A percentile compares a stretch with the other conserved stretches of the same genome.
Evolutionary conservation across 169 alveolate species (phyloP).

Genomic region (Cryptosporidium viatorum): DNA sequence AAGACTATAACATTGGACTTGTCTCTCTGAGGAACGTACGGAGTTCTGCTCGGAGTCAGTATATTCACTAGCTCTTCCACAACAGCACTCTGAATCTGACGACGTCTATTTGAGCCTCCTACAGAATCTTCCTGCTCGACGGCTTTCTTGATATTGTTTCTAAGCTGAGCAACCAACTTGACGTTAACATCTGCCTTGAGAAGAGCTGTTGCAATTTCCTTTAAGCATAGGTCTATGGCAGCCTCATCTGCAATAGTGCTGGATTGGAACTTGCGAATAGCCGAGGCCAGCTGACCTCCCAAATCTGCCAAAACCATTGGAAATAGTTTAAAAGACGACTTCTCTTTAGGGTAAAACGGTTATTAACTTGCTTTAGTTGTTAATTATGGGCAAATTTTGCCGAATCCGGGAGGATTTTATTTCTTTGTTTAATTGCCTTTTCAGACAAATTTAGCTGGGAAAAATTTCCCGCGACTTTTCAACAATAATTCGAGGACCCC

Average conservation of each 20-base stretch:
- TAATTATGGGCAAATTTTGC: constrained; percentile 2
- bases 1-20: constrained; percentile 95
- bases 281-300: constrained; percentile 93
- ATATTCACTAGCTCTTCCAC: constrained; percentile 93
- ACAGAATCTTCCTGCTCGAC: constrained; percentile 85
- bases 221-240: constrained; percentile 91
- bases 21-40: constrained; percentile 94
- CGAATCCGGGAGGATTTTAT: neutral
- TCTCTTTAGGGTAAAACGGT: neutral
- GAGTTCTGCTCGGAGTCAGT: constrained; percentile 92
- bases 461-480: constrained; percentile 35
- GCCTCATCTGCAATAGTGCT: constrained; percentile 93
- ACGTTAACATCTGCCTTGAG: constrained; percentile 95
- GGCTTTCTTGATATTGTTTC: constrained; percentile 88
- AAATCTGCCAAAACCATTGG: constrained; percentile 97
- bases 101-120: constrained; percentile 85
- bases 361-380: neutral
- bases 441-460: neutral
- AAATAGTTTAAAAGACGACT: neutral
- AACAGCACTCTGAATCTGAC: constrained; percentile 88
- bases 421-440: constrained; percentile 1
- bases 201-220: constrained; percentile 93
- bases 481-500: constrained; percentile 30
- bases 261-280: constrained; percentile 92
- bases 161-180: constrained; percentile 88